These are phyloP conservation scores for Sporothrix brunneoviolacea DNA, from an alignment of 2,329 filamentous ascomycete species.

Conservation along the genomic window DNA sequence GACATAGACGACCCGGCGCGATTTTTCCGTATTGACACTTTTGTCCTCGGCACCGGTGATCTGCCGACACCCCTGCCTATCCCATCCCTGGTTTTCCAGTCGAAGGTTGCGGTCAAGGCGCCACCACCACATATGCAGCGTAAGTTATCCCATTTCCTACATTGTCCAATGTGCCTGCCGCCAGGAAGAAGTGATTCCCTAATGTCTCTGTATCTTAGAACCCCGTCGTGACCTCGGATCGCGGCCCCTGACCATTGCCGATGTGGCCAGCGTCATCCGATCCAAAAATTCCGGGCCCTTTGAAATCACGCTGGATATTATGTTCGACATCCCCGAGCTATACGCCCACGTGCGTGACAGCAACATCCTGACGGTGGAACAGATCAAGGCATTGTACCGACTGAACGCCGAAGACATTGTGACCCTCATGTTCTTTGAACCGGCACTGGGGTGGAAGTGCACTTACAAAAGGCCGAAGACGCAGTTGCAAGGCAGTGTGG, in stretches of 20 bases:
- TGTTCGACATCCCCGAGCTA: neutral
- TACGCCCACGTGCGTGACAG: neutral
- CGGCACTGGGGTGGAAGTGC: conserved; percentile 31
- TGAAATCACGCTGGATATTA: conserved; percentile 29
- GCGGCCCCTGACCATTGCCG: neutral
- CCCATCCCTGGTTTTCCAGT: too few relatives aligned
- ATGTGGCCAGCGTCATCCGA: conserved; percentile 34
- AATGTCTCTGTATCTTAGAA: neutral
- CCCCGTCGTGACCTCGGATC: neutral
- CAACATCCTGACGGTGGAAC: neutral
- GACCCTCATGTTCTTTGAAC: conserved; percentile 30
- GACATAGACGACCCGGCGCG: conserved; percentile 25
- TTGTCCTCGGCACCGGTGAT: too few relatives aligned
- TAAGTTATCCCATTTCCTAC: too few relatives aligned
- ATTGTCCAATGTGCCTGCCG: too few relatives aligned
- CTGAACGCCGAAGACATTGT: conserved; percentile 21
- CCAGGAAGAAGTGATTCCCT: too few relatives aligned
- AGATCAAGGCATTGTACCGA: neutral
- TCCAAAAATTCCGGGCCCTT: conserved; percentile 47
- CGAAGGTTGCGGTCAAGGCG: too few relatives aligned
- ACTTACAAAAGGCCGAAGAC: conserved; percentile 29
- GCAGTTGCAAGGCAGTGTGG: conserved; percentile 27
- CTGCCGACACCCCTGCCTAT: too few relatives aligned
- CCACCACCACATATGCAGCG: too few relatives aligned
- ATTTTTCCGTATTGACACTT: neutral